Base-by-base conservation (phyloP, 2,329 filamentous ascomycete genomes). In the Colletotrichum liriopes region DNA sequence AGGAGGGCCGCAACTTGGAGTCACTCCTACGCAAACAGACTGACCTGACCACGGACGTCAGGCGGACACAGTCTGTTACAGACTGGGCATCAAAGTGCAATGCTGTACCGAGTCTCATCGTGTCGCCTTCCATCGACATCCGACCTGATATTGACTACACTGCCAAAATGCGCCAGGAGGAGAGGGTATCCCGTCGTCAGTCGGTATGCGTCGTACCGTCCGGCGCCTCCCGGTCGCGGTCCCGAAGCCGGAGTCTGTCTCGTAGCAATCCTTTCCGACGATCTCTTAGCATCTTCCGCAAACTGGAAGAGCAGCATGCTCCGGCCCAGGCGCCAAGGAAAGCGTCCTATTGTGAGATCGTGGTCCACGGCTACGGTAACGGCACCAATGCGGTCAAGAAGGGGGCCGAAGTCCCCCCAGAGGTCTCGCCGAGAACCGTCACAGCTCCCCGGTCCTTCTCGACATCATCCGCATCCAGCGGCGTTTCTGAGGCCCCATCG, bases 111-210 rank as follows among this genome's bases (percentile, higher is more conserved):
- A 39, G 45, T 9, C 20, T 69, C 29, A 32, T 32, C 23, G 23
- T 59, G 12, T 56, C 60, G 1, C 64, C 64, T 1, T 58, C 49
- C 9, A 58, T 73, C 14, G 87, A 88, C 71, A 86, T 89, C 71
- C 86, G 86, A 70, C 87, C 88, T 0, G 88, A 91, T 60, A 85
- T 90, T 54, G 87, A 90, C 74, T 89, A 90, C 73, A 84, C 87
- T 65, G 85, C 85, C 0, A 78, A 86, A 9, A 81, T 82, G 0
- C 84, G 85, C 69, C 71, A 49, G 1, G 49, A 66, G 16, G 67
- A 73, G 79, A 80, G 60, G 71, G 73, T 65, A 66, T 47, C 58
- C 73, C 64, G 37, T 52, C 54, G 4, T 49, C 49, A 65, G 61
- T 71, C 45, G 67, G 68, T 37, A 54, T 72, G 37, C 5, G 65